A percentile compares a stretch with the other conserved stretches of the same genome.
Conservation (phyloP, 2,329 filamentous ascomycete genomes). For the Ascochyta clinopodiicola region DNA sequence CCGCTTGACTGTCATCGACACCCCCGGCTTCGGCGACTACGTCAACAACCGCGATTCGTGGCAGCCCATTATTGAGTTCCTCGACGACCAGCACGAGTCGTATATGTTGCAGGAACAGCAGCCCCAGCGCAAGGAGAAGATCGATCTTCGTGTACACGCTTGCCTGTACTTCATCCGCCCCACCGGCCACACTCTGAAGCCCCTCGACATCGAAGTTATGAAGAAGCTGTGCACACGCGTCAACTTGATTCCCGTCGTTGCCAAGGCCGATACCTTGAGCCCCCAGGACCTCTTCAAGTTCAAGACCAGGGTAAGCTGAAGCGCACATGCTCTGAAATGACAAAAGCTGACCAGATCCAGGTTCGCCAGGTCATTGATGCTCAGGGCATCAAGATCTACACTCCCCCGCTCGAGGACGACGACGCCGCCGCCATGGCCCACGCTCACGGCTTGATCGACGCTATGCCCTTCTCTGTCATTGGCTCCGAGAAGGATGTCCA, state of each 20-base stretch:
- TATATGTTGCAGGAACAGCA: slow-evolving; percentile 99
- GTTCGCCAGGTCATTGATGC: slow-evolving; percentile 95
- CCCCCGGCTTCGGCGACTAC: slow-evolving; percentile 98
- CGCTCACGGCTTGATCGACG: slow-evolving; percentile 90
- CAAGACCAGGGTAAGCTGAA: slow-evolving; percentile 82
- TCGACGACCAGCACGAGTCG: slow-evolving; percentile 99
- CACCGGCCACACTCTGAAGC: slow-evolving; percentile 97
- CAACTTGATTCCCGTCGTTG: slow-evolving; percentile 97
- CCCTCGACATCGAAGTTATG: slow-evolving; percentile 99
- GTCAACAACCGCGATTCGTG: slow-evolving; percentile 99
- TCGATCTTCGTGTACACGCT: slow-evolving; percentile 96
- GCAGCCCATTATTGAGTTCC: slow-evolving; percentile 99
- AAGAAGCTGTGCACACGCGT: slow-evolving; percentile 98
- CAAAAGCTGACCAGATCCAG: slow-evolving; percentile 55
- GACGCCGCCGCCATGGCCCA: slow-evolving; percentile 96
- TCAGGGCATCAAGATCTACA: slow-evolving; percentile 99
- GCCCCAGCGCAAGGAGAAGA: slow-evolving; percentile 96
- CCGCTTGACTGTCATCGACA: slow-evolving; percentile 97
- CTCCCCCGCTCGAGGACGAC: slow-evolving; percentile 96
- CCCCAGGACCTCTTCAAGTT: slow-evolving; percentile 89
- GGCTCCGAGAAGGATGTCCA: slow-evolving; percentile 99
- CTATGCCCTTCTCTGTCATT: slow-evolving; percentile 98
- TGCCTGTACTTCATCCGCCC: slow-evolving; percentile 99
- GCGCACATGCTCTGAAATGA: background rate
- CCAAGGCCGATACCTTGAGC: slow-evolving; percentile 97